Base-by-base conservation (phyloP, 306 rosid genomes). In the Mimosa bimucronata region DNA sequence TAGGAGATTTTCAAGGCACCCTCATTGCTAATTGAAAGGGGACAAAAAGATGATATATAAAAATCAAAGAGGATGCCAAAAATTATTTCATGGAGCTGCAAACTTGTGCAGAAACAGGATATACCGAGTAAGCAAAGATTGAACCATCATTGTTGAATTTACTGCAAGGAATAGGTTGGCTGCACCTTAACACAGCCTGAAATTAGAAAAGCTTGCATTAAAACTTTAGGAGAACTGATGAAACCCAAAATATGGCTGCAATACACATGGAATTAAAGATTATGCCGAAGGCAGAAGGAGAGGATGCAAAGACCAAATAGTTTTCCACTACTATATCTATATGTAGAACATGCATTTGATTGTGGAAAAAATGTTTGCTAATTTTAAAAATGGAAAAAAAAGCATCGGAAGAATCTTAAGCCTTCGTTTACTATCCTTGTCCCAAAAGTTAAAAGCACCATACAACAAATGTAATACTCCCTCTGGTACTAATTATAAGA, bases 401-500 rank as follows among this genome's bases (percentile, higher is more conserved):
- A n/a, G n/a, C n/a, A n/a, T n/a, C n/a, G n/a, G n/a, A 21, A 66
- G 71, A 68, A 94, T 97, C 98, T 95, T 95, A 46, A 93, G 98
- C 82, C 98, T 95, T 76, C 93, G 98, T 84, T 93, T 95, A 74
- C 97, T 95, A 91, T 95, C 97, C 82, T 95, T 93, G 64, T 93
- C 98, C 97, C 99, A 93, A 91, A 95, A 93, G 85, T 95, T 91
- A 83, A 91, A 93, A 70, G 99, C 93, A 67, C 99, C 99, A 77
- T 93, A n/a, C n/a, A n/a, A n/a, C n/a, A n/a, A n/a, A n/a, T n/a
- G n/a, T n/a, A n/a, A n/a, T n/a, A n/a, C n/a, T n/a, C n/a, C n/a
- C n/a, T n/a, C n/a, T n/a, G n/a, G n/a, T n/a, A n/a, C n/a, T n/a
- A n/a, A n/a, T n/a, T n/a, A n/a, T n/a, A n/a, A n/a, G n/a, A n/a